Base-by-base conservation (phyloP, 148 eudicot species). In the Persicaria maculosa region DNA sequence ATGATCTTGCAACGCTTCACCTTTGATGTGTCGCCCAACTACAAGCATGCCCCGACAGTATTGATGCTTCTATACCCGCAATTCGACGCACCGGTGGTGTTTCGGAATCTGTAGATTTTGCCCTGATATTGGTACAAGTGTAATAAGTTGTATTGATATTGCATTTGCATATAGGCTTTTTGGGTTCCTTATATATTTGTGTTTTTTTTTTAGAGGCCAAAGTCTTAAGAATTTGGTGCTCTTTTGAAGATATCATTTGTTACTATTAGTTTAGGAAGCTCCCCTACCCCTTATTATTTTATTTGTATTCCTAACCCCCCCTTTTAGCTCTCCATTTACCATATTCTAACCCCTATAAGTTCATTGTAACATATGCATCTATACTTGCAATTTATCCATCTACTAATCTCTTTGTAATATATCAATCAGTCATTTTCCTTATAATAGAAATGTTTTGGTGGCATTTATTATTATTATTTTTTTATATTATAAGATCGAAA, bases 1-100 rank as follows among this genome's bases (percentile, higher is more conserved):
- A 88, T 88, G 89, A 86, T 88, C 72, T 79, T 88, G 78, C 91
- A 84, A 67, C 79, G 89, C 15, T 88, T 84, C 74, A 75, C 86
- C 1, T 88, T 88, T 40, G 89, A 86, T 50, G 72, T 88, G 47
- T 79, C 89, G 0, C 91, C 89, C 0, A 83, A 77, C 73, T 88
- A 88, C 50, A 85, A 83, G 74, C 91, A 88, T 25, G 89, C 86
- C 15, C 91, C 91, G 9, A 84, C 89, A 0, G 81, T 88, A 6
- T 74, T 83, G 44, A 82, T 88, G 88, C 83, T 88, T 2, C 81
- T 88, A 1, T 84, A 88, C 45, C 91, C 91, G 6, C 89, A 86
- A 76, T 79, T 76, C 46, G 86, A 85, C 9, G 91, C 91, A 44
- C 91, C 91, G 0, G 53, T 88, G 40, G 78, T 79, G 58, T 88